Base-by-base conservation (phyloP, 768 basidiomycete species). In the Tulasnella sp. region DNA sequence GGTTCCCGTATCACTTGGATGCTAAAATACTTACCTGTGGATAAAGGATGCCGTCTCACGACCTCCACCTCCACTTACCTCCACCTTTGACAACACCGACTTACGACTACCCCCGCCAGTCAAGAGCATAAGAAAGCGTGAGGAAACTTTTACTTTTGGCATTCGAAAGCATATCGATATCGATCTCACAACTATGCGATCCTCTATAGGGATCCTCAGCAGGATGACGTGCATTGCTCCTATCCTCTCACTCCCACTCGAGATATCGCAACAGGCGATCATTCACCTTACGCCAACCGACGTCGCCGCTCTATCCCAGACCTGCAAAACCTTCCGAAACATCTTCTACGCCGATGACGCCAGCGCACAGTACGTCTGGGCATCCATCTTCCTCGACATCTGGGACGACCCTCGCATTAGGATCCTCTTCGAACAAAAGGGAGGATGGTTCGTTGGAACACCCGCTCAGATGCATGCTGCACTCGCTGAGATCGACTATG, bases 341-440 rank as follows among this genome's bases (percentile, higher is more conserved):
- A 70, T 85, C 48, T 75, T 85, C 45, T 79, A 81, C 65, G 67
- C 72, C 21, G 61, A 73, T 29, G 61, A 71, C 27, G 81, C 84
- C 70, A 77, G 78, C 49, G 15, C 34, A 15, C 34, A 38, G 34
- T 79, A 80, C 66, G 75, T 89, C 42, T 89, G 85, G 85, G 80
- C 82, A 55, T 73, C 78, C 54, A 73, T 87, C 53, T 86, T 83
- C 69, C 77, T 84, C 41, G 58, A 70, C 49, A 75, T 78, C 4
- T 87, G 86, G 68, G 87, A 88, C 67, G 79, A 84, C 65, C 83
- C 84, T n/a, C 73, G 79, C 11, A 29, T 58, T 10, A 42, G 60
- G n/a, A 42, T 61, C 24, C 43, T 34, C 45, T 29, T 60, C 26
- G 27, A 26, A n/a, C 29, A 21, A 9, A 24, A 19, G 15, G 59